These are phyloP conservation scores for Gymnopilus junonius DNA, from an alignment of 768 basidiomycete genomes.

Conservation along the genomic window DNA sequence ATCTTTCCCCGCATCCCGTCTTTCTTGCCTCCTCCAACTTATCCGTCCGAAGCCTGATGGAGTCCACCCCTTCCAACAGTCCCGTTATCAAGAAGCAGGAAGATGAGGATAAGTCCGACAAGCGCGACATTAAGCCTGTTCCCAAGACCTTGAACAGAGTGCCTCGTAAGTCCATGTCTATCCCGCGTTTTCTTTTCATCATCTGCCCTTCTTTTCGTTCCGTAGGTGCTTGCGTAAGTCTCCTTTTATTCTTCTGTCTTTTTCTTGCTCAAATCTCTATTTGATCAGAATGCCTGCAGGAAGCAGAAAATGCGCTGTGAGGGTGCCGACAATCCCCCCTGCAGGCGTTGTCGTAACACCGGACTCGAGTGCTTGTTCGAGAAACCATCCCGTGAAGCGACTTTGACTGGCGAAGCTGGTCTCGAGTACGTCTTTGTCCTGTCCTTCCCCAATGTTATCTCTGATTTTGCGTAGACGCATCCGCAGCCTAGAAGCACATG, in stretches of 20 bases:
- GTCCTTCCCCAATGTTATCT: conserved; percentile 6
- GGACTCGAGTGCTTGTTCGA: conserved; percentile 94
- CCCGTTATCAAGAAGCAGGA: conserved; percentile 63
- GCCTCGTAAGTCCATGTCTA: conserved; percentile 64
- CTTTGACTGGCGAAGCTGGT: conserved; percentile 87
- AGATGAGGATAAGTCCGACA: conserved; percentile 57
- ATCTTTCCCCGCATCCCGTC: conserved; percentile 38
- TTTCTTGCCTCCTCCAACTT: conserved; percentile 25
- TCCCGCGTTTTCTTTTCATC: conserved; percentile 15
- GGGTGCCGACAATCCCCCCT: conserved; percentile 96
- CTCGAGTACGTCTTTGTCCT: conserved; percentile 66
- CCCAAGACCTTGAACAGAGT: conserved; percentile 85
- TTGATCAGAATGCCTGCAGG: conserved; percentile 84
- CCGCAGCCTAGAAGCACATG: conserved; percentile 84
- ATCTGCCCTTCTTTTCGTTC: conserved; percentile 16
- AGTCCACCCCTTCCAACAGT: conserved; percentile 32
- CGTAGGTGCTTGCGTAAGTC: conserved; percentile 80
- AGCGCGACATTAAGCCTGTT: conserved; percentile 73
- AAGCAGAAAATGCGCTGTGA: conserved; percentile 99
- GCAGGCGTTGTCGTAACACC: conserved; percentile 88
- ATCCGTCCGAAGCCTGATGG: conserved; percentile 36
- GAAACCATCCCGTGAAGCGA: conserved; percentile 88
- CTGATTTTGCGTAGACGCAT: conserved; percentile 68
- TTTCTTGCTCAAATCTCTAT: conserved; percentile 16
- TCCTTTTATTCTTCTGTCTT: not conserved